Evolutionary conservation across 164 flowering plant species (phyloP), one percentile per base, ranked within the genome.

Genomic region (Liriodendron chinense): DNA sequence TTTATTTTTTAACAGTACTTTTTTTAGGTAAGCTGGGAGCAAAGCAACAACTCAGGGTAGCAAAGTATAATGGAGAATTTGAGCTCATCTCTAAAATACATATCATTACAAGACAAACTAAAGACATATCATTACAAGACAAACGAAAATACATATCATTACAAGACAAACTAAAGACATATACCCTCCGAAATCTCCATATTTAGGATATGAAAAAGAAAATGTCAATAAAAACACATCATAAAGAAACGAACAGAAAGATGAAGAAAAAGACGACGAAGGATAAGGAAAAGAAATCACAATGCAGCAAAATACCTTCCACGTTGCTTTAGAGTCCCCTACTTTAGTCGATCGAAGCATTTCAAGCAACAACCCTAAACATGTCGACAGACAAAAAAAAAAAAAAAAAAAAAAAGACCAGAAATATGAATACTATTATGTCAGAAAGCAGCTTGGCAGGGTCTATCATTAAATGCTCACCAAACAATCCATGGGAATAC

Each of bases 301-400:
- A 65, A 65, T 25, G 25, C 24, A 23, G 72, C 62, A 63, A n/a
- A 75, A 62, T 87, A 96, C 99, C 98, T 94, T 96, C 99, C 99
- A 96, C 24, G 90, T 89, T 70, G 95, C 88, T 82, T 89, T 92
- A 49, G 82, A 75, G 76, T 89, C 91, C 77, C 89, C 90, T 65
- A 85, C 84, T 87, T 85, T 94, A 65, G 94, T 75, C 34, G 97
- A 89, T 63, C 98, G 86, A 78, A 96, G 97, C 99, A 96, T 96
- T 84, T 96, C 99, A 76, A 83, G 78, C 82, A 96, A 77, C 59
- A 96, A 84, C 49, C 99, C 99, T 96, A 81, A 21, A 68, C 48
- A 61, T 59, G 23, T 21, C 67, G 5, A 16, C 47, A 71, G 23
- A n/a, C n/a, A n/a, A n/a, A n/a, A n/a, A n/a, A n/a, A n/a, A n/a